Evolutionary conservation across 176 grass and related monocot genomes (phyloP), one percentile per base, ranked within the genome.

Genomic region (Oropetium thomaeum): DNA sequence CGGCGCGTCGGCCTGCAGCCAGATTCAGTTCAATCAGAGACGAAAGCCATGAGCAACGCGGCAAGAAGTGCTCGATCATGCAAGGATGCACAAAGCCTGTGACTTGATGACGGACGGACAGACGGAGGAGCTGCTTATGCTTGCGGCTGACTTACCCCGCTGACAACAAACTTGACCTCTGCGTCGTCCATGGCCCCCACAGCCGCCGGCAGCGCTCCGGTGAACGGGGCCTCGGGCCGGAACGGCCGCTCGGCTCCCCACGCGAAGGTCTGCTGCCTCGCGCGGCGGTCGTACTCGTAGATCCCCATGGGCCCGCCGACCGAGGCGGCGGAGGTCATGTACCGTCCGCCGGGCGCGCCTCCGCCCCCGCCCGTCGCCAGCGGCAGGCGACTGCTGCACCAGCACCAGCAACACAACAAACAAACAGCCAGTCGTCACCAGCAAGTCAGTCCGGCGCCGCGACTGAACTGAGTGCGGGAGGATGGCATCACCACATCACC

Each of bases 231-330:
- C 19, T 51, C 63, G 14, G 41, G 27, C 34, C 71, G 66, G 70
- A 75, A 69, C 25, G 63, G 20, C 25, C 43, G 34, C 3, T 75
- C 71, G 7, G 28, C 57, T 19, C 19, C 78, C 78, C 84, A 80
- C 17, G 49, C 23, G 54, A 75, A 8, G 33, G n/a, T 20, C 20
- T 62, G 62, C 63, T 65, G 71, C 15, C 57, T 44, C 10, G 23
- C 53, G 53, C 71, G 62, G 15, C 60, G 59, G 6, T 62, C 59
- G 30, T 34, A 34, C 30, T 55, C 78, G 71, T 76, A 86, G 44
- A 86, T 71, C 57, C 78, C 84, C 78, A 87, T 87, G 62, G 62
- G 22, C 62, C 28, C 28, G 9, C 15, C 49, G n/a, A 33, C 62
- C 47, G 80, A 7, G 1, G 54, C 28, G 1, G 54, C 28, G 20